phyloP scores from a whole-genome alignment of 139 green algal genomes.

The Coccomyxa sp. region DNA sequence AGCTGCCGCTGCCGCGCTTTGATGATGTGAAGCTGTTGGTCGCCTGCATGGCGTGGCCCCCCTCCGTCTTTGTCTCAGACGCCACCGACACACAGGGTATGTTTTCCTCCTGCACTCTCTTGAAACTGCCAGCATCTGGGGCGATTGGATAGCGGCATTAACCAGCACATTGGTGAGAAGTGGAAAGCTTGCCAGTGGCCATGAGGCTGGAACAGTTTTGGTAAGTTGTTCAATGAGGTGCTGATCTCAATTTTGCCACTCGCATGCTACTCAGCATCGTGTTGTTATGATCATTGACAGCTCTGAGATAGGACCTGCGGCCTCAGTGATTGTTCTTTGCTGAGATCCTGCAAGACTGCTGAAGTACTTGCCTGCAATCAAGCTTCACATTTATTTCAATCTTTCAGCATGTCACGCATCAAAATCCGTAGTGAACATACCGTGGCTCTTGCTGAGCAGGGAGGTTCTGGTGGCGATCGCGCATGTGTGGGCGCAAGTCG shows the following conservation, averaged over 20 bases:
- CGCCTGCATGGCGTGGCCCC: slow-evolving; percentile 27
- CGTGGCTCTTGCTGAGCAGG: background rate
- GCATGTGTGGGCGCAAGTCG: slow-evolving; percentile 22
- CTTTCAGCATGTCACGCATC: too few relatives aligned
- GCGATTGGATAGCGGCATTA: too few relatives aligned
- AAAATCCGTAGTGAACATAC: background rate
- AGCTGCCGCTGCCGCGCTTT: slow-evolving; percentile 11
- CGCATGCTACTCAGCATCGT: too few relatives aligned
- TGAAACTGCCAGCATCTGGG: background rate
- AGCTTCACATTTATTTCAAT: background rate
- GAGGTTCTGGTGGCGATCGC: slow-evolving; percentile 35
- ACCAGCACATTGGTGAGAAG: too few relatives aligned
- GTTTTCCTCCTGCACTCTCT: background rate
- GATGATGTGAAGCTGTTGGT: slow-evolving; percentile 28
- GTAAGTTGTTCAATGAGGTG: too few relatives aligned
- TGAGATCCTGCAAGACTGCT: background rate
- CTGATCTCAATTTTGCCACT: too few relatives aligned
- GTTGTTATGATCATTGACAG: background rate
- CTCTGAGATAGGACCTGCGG: background rate
- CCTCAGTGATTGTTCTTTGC: background rate
- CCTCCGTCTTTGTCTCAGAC: slow-evolving; percentile 29
- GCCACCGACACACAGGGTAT: slow-evolving; percentile 16
- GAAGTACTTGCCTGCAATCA: too few relatives aligned
- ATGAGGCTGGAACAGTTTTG: background rate
- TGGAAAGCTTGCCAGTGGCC: too few relatives aligned